Evolutionary conservation across 2,329 filamentous ascomycete species (phyloP).

Genomic region (Penicillium concentricum): DNA sequence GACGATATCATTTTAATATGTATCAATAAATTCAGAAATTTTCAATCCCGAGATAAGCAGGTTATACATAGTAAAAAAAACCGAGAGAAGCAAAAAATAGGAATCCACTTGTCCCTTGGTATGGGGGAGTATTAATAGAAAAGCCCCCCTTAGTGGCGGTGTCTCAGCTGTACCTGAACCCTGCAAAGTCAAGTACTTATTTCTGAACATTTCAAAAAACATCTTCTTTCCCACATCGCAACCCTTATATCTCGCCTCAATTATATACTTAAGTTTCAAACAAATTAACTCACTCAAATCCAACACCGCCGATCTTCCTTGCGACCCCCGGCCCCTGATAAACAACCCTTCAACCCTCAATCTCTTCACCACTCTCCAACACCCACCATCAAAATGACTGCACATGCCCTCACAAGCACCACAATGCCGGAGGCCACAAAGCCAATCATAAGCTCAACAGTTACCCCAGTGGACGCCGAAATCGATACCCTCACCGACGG

Average conservation of each 20-base stretch:
- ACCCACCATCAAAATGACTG: constrained; percentile 17
- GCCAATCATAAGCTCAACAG: constrained; percentile 20
- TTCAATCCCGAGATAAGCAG: not conserved
- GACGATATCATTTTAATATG: not conserved
- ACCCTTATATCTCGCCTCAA: not conserved
- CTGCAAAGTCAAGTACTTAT: constrained; percentile 5
- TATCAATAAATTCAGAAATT: not conserved
- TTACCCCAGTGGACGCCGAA: constrained; percentile 26
- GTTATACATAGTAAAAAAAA: not conserved
- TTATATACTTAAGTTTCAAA: not conserved
- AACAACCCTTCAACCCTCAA: constrained; percentile 8
- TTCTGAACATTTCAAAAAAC: not conserved
- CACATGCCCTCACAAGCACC: constrained; percentile 17
- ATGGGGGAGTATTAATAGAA: constrained; percentile 18
- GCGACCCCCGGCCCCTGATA: not conserved
- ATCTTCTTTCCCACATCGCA: not conserved
- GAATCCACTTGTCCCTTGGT: constrained; percentile 3
- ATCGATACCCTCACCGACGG: constrained; percentile 30
- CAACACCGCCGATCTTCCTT: not conserved
- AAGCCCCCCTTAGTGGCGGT: constrained; percentile 13
- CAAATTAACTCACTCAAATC: not conserved
- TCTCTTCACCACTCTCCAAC: not conserved
- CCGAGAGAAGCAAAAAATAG: not conserved
- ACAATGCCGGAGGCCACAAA: constrained; percentile 15
- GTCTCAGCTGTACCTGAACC: constrained; percentile 17